A percentile compares a stretch with the other conserved stretches of the same genome.
Conservation (phyloP, 164 flowering plant species). For the Kalanchoe fedtschenkoi region DNA sequence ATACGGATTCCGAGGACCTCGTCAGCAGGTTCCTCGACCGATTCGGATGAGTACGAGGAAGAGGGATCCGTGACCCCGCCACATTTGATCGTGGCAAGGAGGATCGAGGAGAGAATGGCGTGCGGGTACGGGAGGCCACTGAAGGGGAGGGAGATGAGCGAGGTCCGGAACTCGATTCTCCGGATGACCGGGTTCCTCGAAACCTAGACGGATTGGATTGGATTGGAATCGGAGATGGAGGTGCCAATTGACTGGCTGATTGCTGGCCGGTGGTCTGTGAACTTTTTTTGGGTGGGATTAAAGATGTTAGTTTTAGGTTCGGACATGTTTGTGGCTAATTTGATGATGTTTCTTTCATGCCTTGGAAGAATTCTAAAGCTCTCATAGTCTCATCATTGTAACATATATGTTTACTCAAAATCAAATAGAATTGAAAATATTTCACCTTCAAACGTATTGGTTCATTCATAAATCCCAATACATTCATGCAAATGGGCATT, state of each 20-base stretch:
- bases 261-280: no score
- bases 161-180: conserved; percentile 65
- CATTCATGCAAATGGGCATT: no score
- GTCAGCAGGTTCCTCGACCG: conserved; percentile 8
- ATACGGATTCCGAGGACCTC: conserved; percentile 22
- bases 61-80: conserved; percentile 43
- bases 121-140: conserved; percentile 56
- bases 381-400: neutral
- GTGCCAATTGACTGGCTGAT: neutral
- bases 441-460: no score
- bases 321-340: neutral
- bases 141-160: conserved; percentile 61
- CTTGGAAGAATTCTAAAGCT: neutral
- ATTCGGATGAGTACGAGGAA: conserved; percentile 14
- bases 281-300: neutral
- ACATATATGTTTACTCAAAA: neutral
- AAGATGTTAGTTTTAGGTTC: neutral
- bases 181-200: conserved; percentile 64
- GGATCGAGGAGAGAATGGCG: conserved; percentile 35
- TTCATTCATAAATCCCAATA: no score
- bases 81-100: conserved; percentile 36
- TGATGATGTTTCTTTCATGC: neutral
- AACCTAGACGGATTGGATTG: conserved; percentile 9
- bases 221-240: neutral
- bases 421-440: neutral